These are phyloP conservation scores for Plenodomus lindquistii DNA, from an alignment of 2,329 filamentous ascomycete species.

Conservation along the genomic window DNA sequence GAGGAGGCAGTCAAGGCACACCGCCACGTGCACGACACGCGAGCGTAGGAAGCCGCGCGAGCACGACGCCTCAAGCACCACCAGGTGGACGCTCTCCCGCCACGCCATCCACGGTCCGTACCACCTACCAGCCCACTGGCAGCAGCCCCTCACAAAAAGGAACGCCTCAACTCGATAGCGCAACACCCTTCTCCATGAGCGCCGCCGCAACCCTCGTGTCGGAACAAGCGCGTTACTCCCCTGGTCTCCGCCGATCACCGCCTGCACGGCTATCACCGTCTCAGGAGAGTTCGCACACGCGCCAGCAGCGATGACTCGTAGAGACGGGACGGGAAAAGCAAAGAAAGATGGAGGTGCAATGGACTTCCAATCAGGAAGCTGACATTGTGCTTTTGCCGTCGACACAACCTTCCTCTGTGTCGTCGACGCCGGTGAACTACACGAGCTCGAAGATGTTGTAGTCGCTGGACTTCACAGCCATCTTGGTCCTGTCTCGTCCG, in stretches of 20 bases:
- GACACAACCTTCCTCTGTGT: conserved; percentile 30
- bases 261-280: conserved; percentile 32
- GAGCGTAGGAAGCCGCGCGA: conserved; percentile 37
- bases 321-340: conserved; percentile 37
- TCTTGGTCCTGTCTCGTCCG: not conserved
- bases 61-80: conserved; percentile 37
- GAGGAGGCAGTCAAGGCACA: conserved; percentile 36
- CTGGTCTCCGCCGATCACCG: conserved; percentile 36
- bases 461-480: not conserved
- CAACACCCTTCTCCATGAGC: conserved; percentile 33
- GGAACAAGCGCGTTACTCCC: conserved; percentile 32
- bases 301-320: conserved; percentile 37
- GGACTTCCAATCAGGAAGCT: conserved; percentile 40
- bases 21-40: conserved; percentile 37
- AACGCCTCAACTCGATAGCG: conserved; percentile 28
- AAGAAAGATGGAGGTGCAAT: conserved; percentile 43
- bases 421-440: conserved; percentile 26
- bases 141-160: conserved; percentile 34
- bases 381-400: conserved; percentile 38
- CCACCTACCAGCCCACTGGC: conserved; percentile 27
- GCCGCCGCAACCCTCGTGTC: conserved; percentile 34
- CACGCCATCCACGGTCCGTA: conserved; percentile 40
- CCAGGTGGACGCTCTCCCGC: conserved; percentile 37
- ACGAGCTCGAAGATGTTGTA: not conserved
- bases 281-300: conserved; percentile 29